A percentile compares a stretch with the other conserved stretches of the same genome.
These are phyloP conservation scores for Wickerhamiella occidentalis DNA, from an alignment of 805 yeast species.

Conservation along the genomic window DNA sequence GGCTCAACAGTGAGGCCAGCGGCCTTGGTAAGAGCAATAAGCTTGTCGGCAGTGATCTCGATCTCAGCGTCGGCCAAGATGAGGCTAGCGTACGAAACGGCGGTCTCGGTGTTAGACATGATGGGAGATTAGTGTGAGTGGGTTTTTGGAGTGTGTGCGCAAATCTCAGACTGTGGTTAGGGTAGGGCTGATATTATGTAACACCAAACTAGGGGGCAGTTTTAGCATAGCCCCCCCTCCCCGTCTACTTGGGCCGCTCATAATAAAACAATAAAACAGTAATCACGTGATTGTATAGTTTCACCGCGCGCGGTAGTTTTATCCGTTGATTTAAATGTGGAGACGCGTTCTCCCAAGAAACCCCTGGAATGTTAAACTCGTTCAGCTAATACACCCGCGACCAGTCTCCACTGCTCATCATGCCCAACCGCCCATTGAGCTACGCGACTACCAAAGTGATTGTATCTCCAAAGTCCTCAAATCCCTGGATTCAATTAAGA, in stretches of 20 bases:
- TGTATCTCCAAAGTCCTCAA: constrained; percentile 47
- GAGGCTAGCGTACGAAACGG: constrained; percentile 89
- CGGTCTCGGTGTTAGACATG: constrained; percentile 74
- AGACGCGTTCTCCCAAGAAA: too few species aligned
- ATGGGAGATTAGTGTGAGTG: constrained; percentile 2
- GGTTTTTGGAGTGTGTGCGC: constrained; percentile 4
- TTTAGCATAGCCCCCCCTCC: too few species aligned
- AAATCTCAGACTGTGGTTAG: constrained; percentile 10
- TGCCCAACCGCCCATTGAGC: neutral
- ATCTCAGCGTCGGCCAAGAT: constrained; percentile 87
- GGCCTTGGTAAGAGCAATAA: constrained; percentile 57
- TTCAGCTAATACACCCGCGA: too few species aligned
- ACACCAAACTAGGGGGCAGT: too few species aligned
- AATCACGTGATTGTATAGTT: too few species aligned
- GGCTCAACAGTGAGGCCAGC: constrained; percentile 48
- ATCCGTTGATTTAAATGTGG: too few species aligned
- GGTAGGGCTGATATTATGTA: constrained; percentile 5
- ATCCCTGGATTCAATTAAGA: constrained; percentile 37
- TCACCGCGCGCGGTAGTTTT: too few species aligned
- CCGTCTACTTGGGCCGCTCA: too few species aligned
- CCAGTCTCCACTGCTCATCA: neutral
- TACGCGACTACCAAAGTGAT: constrained; percentile 46
- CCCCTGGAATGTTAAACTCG: too few species aligned
- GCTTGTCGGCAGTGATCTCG: constrained; percentile 72
- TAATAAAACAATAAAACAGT: too few species aligned